Evolutionary conservation across 139 green algal genomes (phyloP), one percentile per base, ranked within the genome.

Genomic region (Gonium pectorale): DNA sequence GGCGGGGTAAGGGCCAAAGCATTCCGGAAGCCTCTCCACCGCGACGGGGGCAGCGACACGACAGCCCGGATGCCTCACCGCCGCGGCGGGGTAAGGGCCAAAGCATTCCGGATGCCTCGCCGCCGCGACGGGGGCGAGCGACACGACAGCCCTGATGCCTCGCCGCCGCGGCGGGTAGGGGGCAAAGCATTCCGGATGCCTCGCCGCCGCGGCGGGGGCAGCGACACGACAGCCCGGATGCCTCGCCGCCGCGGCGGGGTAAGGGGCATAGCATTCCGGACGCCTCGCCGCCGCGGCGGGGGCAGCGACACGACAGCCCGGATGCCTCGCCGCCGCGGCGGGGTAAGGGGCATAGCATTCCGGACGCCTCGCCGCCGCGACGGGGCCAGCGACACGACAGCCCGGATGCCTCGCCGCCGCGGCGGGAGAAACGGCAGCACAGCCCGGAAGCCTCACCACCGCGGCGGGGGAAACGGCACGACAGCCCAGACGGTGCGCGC

Each of bases 81-180:
- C 79, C 87, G 9, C 60, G 68, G 1, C n/a, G 46, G 5, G 59
- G 29, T 1, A 6, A 35, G 64, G 17, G 62, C 27, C 72, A 79
- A 0, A 49, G 73, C 54, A 87, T n/a, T n/a, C 79, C 80, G 37
- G 90, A 91, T 62, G 86, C 86, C 17, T 90, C 73, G 0, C 90
- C 87, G 33, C 85, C 85, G 0, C 73, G 84, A 9, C 43, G 78
- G 78, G 37, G 43, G 15, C 24, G 68, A 38, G 22, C 38, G 66
- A 27, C 70, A 86, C 27, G 51, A 66, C 40, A 74, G n/a, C 46
- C 75, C 70, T n/a, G 78, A 89, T 52, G 86, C 83, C 24, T 87
- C 75, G 2, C 82, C 81, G 9, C 77, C 88, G 11, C 66, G 72
- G 1, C 37, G 52, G 7, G 63, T 26, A 2, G 1, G 64, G 17